A percentile compares a stretch with the other conserved stretches of the same genome.
Conservation (phyloP, 371 early-diverging fungal species). For the Gilbertella persicaria region DNA sequence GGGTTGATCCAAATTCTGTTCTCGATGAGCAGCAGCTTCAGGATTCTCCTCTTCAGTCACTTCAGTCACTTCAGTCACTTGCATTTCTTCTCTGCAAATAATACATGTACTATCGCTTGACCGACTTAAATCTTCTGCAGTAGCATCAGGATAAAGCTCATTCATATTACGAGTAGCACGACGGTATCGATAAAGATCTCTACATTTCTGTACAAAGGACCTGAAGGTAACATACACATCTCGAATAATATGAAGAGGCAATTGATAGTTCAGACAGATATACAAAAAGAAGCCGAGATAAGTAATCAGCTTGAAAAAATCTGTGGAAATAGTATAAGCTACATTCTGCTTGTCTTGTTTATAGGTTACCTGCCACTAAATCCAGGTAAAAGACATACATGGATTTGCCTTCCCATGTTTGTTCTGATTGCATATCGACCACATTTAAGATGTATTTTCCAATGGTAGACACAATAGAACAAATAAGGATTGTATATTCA, state of each 20-base stretch:
- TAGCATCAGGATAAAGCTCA: constrained; percentile 88
- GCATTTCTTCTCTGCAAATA: constrained; percentile 97
- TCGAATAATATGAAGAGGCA: constrained; percentile 93
- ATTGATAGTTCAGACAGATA: constrained; percentile 77
- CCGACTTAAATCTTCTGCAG: constrained; percentile 74
- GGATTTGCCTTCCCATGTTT: constrained; percentile 94
- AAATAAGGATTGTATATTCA: constrained; percentile 89
- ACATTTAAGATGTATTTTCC: constrained; percentile 86
- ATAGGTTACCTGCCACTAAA: constrained; percentile 65
- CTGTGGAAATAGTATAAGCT: constrained; percentile 35
- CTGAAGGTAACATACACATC: constrained; percentile 94
- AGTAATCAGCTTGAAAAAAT: constrained; percentile 85
- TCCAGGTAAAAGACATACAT: constrained; percentile 90
- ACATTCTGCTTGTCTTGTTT: not conserved
- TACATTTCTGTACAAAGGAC: constrained; percentile 84
- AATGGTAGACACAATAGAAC: constrained; percentile 67
- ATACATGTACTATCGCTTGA: constrained; percentile 91
- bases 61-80: constrained; percentile 4
- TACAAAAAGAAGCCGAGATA: constrained; percentile 87
- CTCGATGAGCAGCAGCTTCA: constrained; percentile 26
- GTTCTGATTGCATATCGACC: constrained; percentile 78
- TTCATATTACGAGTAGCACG: constrained; percentile 96
- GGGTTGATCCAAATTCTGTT: constrained; percentile 63
- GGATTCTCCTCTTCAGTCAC: constrained; percentile 14
- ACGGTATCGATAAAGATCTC: constrained; percentile 87